Percentiles rank a stretch among this genome's conserved stretches.
Conservation (phyloP, 345 rosid species). For the Excoecaria cochinchinensis region DNA sequence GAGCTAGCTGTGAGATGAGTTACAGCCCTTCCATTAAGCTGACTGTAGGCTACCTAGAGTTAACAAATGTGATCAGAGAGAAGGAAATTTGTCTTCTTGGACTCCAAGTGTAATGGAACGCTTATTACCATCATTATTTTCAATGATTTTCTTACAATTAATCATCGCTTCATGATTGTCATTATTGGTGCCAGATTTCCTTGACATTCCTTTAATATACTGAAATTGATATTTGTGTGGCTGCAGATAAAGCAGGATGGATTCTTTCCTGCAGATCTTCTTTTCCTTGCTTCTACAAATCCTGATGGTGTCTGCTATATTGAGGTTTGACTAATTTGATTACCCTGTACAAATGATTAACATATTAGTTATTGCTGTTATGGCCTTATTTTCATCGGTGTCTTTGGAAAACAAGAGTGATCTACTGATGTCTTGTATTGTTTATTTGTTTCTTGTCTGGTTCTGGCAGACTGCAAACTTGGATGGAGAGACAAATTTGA, state of each 20-base stretch:
- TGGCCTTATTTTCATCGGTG: background rate
- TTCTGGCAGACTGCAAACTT: slow-evolving; percentile 87
- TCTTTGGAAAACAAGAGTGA: background rate
- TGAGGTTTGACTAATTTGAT: slow-evolving; percentile 53
- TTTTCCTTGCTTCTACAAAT: slow-evolving; percentile 86
- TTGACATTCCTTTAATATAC: background rate
- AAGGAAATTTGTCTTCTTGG: too few species aligned
- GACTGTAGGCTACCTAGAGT: background rate
- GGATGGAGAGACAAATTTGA: slow-evolving; percentile 98
- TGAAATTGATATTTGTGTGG: slow-evolving; percentile 16
- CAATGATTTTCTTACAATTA: too few species aligned
- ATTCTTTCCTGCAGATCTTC: slow-evolving; percentile 93
- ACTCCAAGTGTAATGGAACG: too few species aligned
- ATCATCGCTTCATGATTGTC: background rate
- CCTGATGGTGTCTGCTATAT: slow-evolving; percentile 93
- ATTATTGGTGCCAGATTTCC: background rate
- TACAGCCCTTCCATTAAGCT: background rate
- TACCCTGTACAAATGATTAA: slow-evolving; percentile 10
- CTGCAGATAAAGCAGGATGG: slow-evolving; percentile 93
- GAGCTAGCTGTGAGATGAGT: background rate
- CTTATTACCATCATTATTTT: too few species aligned
- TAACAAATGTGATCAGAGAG: too few species aligned
- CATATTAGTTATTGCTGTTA: slow-evolving; percentile 6
- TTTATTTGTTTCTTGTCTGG: background rate
- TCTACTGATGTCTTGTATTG: background rate